Percentiles rank a stretch among this genome's conserved stretches.
Evolutionary conservation across 2,329 filamentous ascomycete genomes (phyloP).

Genomic region (Fusarium graminum): DNA sequence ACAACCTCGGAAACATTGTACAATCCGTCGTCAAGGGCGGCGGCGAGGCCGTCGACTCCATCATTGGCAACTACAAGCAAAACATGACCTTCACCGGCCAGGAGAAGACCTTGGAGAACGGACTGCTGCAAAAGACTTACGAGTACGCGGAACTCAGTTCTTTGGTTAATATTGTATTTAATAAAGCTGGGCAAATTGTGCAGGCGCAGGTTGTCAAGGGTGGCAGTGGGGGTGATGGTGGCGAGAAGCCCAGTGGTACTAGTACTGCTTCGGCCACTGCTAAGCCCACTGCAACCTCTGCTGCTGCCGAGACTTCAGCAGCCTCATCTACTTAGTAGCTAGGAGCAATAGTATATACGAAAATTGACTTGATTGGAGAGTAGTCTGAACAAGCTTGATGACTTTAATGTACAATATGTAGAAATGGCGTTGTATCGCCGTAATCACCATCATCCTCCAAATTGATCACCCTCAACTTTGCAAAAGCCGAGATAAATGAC

Average conservation of each 20-base stretch:
- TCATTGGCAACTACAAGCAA: conserved; percentile 30
- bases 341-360: background rate
- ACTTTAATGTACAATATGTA: no score
- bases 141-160: conserved; percentile 29
- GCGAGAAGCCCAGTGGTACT: conserved; percentile 1
- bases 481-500: no score
- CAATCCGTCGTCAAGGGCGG: conserved; percentile 27
- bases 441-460: no score
- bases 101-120: conserved; percentile 23
- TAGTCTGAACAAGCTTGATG: no score
- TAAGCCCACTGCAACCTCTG: conserved; percentile 6
- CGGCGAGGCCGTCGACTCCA: conserved; percentile 22
- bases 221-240: background rate
- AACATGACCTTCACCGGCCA: conserved; percentile 33
- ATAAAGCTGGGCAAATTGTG: conserved; percentile 30
- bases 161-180: conserved; percentile 30
- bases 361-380: background rate
- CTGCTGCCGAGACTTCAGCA: background rate
- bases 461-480: no score
- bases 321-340: background rate
- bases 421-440: no score
- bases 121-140: conserved; percentile 22
- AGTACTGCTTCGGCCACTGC: conserved; percentile 12
- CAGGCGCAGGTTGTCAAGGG: conserved; percentile 31
- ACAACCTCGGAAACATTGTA: conserved; percentile 31